Evolutionary conservation across 768 basidiomycete species (phyloP), one percentile per base, ranked within the genome.

Genomic region (Daedaleopsis nitida): DNA sequence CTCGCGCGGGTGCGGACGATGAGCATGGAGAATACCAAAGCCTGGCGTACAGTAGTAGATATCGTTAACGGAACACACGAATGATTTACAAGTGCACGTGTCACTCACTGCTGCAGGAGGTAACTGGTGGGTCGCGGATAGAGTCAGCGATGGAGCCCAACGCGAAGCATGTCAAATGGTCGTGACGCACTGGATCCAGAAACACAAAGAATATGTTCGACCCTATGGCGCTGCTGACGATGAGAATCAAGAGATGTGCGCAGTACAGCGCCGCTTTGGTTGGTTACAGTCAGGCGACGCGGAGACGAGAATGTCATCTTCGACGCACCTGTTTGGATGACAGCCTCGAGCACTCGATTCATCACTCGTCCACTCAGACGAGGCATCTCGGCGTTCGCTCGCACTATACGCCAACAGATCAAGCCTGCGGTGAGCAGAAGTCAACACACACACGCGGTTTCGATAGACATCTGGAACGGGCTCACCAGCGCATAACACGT

Each of bases 11-110:
- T 45, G 39, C 57, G 57, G 14, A 58, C 57, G 51, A 58, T 52
- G 19, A 58, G 50, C 57, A 58, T 58, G 11, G 57, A 52, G 57
- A 58, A 58, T n/a, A 58, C 57, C 16, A 52, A 35, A 14, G 57
- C 57, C 12, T 51, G 39, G 52, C 57, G 16, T 50, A 27, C 4
- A 50, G 57, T 19, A 58, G n/a, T n/a, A 32, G 4, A 32, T 32
- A 7, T 7, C 7, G 27, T 32, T 32, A 32, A 7, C 27, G 27
- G 27, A 7, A 7, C 27, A 32, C 27, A 32, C 27, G 27, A 3
- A 7, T 32, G 3, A 7, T 3, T 32, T 3, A 32, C 27, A 32
- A 32, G 27, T 32, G 27, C 27, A 32, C 27, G 27, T n/a, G n/a
- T 32, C 27, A 32, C 27, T 32, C 27, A 32, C 27, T 32, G 57